A percentile compares a stretch with the other conserved stretches of the same genome.
Conservation (phyloP, 768 basidiomycete species). For the Podaxis sp. region DNA sequence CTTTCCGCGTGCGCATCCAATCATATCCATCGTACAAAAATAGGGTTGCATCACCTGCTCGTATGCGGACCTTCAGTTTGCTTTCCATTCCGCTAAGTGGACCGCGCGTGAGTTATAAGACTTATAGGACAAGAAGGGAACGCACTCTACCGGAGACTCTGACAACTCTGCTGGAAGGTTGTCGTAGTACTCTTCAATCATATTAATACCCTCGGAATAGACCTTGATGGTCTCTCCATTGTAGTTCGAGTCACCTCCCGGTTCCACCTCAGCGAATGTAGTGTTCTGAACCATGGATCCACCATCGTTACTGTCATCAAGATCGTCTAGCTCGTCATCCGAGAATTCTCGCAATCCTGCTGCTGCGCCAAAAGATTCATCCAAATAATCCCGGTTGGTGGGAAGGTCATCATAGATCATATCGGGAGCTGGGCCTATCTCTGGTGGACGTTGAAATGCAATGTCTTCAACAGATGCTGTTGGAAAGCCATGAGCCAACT, state of each 20-base stretch:
- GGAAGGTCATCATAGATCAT: constrained; percentile 93
- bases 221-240: constrained; percentile 89
- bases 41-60: constrained; percentile 62
- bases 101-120: neutral
- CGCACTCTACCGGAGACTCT: constrained; percentile 49
- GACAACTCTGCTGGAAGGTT: constrained; percentile 55
- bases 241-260: constrained; percentile 54
- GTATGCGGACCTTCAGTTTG: constrained; percentile 50
- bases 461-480: constrained; percentile 78
- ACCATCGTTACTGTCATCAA: constrained; percentile 41
- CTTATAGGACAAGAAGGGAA: constrained; percentile 1
- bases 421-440: constrained; percentile 79
- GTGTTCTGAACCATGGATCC: constrained; percentile 22
- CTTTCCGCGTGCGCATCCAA: constrained; percentile 82
- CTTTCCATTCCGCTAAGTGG: constrained; percentile 33
- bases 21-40: constrained; percentile 94
- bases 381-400: constrained; percentile 84
- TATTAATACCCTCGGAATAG: constrained; percentile 57
- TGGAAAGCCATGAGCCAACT: neutral
- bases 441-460: constrained; percentile 74
- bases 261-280: constrained; percentile 26
- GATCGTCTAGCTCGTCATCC: constrained; percentile 75
- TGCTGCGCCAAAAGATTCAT: constrained; percentile 76
- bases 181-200: constrained; percentile 76
- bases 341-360: constrained; percentile 71